Base-by-base conservation (phyloP, 225 moss, liverwort and hornwort species). In the Bryum argenteum region DNA sequence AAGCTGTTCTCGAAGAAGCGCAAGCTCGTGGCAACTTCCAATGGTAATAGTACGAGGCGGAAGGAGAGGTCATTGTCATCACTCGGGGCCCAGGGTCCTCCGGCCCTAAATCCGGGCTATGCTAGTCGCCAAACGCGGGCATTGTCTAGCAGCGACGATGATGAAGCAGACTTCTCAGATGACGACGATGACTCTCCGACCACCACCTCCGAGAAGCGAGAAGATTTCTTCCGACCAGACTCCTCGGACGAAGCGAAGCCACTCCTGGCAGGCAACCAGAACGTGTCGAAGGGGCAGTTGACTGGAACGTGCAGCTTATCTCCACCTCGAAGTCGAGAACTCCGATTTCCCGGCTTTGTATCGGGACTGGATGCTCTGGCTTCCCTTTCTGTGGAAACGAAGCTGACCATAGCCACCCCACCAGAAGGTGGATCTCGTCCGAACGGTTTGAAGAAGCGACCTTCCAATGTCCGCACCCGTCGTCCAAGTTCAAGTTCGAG, bases 51-150 rank as follows among this genome's bases (percentile, higher is more conserved):
- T 63, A 71, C 85, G 1, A 85, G 81, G 64, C 89, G 97, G 24
- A 94, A 89, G 67, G 97, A 98, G 77, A 89, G 94, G 83, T 98
- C 94, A 22, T 84, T 97, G 50, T 93, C 89, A 70, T 97, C 93
- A 52, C 93, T 97, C 57, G 96, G 96, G 1, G 88, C 94, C 71
- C 90, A 90, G 62, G 87, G 90, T 22, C 78, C 87, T 75, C 88
- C 88, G 41, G 82, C 87, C 58, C 86, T 79, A 77, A 91, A 93
- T 72, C 93, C 93, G 28, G 91, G 96, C 55, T 89, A 90, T 63
- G 96, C 96, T 48, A 89, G 77, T 66, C 89, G 97, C 71, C 88
- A 90, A 75, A 92, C 92, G 15, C 78, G 85, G 59, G 83, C 86
- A 11, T 58, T 88, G 69, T 79, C 86, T 10, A 66, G 85, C 81